Percentiles rank a stretch among this genome's conserved stretches.
phyloP scores from a whole-genome alignment of 371 early-diverging fungal species.

The Haplosporangium sp. region DNA sequence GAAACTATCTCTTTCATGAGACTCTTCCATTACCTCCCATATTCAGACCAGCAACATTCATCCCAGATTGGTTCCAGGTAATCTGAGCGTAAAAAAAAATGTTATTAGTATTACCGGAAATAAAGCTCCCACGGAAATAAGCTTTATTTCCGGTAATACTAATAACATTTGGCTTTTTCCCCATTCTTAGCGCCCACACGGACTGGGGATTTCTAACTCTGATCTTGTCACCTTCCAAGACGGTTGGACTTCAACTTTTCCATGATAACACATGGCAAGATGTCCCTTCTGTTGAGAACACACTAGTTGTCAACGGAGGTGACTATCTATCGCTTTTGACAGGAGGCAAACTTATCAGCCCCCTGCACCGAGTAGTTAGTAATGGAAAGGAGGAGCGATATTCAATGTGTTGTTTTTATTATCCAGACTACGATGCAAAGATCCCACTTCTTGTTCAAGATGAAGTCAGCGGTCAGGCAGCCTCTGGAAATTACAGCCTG shows the following conservation, averaged over 20 bases:
- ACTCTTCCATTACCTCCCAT: constrained; percentile 64
- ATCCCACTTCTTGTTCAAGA: constrained; percentile 50
- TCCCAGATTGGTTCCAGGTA: constrained; percentile 47
- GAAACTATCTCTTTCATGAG: constrained; percentile 66
- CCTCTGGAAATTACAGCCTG: constrained; percentile 46
- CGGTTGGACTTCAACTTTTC: constrained; percentile 60
- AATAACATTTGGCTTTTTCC: neutral
- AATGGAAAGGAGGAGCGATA: constrained; percentile 52
- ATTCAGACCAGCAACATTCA: constrained; percentile 33
- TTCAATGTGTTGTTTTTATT: constrained; percentile 58
- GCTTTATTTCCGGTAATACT: neutral
- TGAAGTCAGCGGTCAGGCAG: constrained; percentile 40
- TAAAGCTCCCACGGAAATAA: constrained; percentile 46
- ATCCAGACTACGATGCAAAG: constrained; percentile 51
- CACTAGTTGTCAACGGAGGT: constrained; percentile 67
- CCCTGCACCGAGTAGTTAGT: constrained; percentile 66
- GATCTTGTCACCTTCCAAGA: constrained; percentile 58
- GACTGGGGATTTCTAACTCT: constrained; percentile 73
- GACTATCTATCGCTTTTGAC: constrained; percentile 67
- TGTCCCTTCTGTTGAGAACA: constrained; percentile 57
- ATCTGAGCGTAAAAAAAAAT: neutral
- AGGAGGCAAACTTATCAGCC: constrained; percentile 60
- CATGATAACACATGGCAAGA: constrained; percentile 59
- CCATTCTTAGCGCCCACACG: constrained; percentile 48
- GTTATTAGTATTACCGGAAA: too few relatives aligned